Evolutionary conservation across 2,329 filamentous ascomycete species (phyloP).

Genomic region (Exophiala sp.): DNA sequence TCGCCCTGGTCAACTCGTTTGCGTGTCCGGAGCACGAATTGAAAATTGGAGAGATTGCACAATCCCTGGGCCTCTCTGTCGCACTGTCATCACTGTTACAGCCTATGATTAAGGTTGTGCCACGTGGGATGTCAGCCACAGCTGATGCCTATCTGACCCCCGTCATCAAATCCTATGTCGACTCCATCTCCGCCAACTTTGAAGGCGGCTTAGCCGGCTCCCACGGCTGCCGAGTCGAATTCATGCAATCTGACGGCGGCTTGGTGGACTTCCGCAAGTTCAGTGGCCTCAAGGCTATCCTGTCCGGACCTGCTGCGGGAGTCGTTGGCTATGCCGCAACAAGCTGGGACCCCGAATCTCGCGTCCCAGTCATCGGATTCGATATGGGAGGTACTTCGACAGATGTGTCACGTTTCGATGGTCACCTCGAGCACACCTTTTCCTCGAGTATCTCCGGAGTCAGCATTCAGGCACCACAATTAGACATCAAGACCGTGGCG

Average conservation of each 20-base stretch:
- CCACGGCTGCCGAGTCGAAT: slow-evolving; percentile 77
- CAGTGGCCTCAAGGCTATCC: slow-evolving; percentile 76
- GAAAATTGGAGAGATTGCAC: slow-evolving; percentile 71
- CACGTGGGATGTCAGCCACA: slow-evolving; percentile 72
- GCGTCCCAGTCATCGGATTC: slow-evolving; percentile 74
- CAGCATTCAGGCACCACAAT: slow-evolving; percentile 76
- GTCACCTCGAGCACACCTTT: slow-evolving; percentile 80
- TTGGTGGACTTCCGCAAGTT: slow-evolving; percentile 51
- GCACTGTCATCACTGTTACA: slow-evolving; percentile 76
- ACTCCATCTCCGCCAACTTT: slow-evolving; percentile 31
- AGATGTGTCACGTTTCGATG: slow-evolving; percentile 77
- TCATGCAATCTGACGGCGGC: slow-evolving; percentile 85
- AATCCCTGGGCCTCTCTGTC: slow-evolving; percentile 75
- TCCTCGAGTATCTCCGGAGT: slow-evolving; percentile 82
- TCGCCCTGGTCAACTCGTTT: slow-evolving; percentile 58
- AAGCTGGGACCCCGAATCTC: slow-evolving; percentile 55
- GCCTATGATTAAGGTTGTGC: slow-evolving; percentile 80
- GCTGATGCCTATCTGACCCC: slow-evolving; percentile 78
- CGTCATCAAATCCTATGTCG: slow-evolving; percentile 71
- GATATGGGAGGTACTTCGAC: slow-evolving; percentile 87
- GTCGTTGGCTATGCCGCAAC: slow-evolving; percentile 55
- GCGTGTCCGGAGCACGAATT: slow-evolving; percentile 84
- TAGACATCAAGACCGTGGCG: slow-evolving; percentile 84
- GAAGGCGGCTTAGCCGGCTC: slow-evolving; percentile 66
- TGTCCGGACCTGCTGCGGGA: slow-evolving; percentile 87